phyloP scores from a whole-genome alignment of 495 filamentous ascomycete genomes.

The Podospora pseudocomata region DNA sequence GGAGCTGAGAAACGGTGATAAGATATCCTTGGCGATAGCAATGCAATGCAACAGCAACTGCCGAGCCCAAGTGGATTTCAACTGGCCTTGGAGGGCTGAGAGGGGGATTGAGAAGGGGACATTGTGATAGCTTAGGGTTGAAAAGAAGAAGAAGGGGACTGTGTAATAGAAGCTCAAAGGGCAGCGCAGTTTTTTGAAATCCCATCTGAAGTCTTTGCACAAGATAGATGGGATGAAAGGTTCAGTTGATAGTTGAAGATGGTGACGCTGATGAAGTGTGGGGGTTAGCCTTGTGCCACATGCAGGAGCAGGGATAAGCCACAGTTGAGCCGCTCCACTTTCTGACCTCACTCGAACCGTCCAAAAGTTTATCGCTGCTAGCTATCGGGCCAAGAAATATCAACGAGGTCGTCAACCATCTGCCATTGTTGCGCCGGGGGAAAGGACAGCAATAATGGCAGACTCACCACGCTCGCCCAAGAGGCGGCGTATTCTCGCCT shows the following conservation, averaged over 20 bases:
- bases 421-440: background rate
- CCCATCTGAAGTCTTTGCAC: background rate
- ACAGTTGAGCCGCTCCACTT: background rate
- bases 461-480: constrained; percentile 40
- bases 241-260: background rate
- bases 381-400: background rate
- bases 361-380: background rate
- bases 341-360: background rate
- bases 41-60: background rate
- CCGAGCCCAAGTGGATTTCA: background rate
- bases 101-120: background rate
- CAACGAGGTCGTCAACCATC: background rate
- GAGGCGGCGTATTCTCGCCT: constrained; percentile 44
- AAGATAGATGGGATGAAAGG: background rate
- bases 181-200: background rate
- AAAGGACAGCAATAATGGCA: constrained; percentile 18
- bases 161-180: background rate
- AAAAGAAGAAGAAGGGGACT: background rate
- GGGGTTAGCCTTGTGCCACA: background rate
- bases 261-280: background rate
- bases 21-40: background rate
- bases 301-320: background rate
- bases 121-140: background rate
- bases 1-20: background rate
- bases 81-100: background rate